Conservation (phyloP, 768 basidiomycete species). For the Saitozyma sp. region DNA sequence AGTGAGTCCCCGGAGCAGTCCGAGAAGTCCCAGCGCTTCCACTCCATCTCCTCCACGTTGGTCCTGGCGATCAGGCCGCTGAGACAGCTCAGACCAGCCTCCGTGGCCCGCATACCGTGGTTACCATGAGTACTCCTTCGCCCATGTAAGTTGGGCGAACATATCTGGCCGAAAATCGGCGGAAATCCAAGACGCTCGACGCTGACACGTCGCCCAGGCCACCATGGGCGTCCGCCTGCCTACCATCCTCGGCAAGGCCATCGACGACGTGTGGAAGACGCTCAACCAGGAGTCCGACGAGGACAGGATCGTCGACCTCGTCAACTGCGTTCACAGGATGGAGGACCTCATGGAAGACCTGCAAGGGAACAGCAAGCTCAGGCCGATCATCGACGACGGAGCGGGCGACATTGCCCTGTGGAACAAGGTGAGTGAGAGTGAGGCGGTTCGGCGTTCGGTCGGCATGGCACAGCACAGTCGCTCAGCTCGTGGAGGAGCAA, state of each 20-base stretch:
- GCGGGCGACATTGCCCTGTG: constrained; percentile 91
- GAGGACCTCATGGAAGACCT: constrained; percentile 83
- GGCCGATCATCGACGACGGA: constrained; percentile 84
- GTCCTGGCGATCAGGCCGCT: neutral
- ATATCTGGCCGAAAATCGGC: no score
- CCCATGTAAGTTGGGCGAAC: constrained; percentile 31
- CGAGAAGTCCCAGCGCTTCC: neutral
- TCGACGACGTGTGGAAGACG: constrained; percentile 84
- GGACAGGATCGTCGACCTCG: constrained; percentile 79
- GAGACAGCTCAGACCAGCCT: constrained; percentile 52
- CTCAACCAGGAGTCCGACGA: constrained; percentile 78
- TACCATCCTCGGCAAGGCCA: constrained; percentile 92
- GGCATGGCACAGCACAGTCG: no score
- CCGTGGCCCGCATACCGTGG: constrained; percentile 56
- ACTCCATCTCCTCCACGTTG: no score
- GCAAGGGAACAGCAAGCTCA: constrained; percentile 73
- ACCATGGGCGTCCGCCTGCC: constrained; percentile 96
- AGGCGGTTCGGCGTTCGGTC: no score
- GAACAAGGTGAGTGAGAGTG: constrained; percentile 65
- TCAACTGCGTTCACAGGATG: constrained; percentile 83
- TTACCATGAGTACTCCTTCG: constrained; percentile 56
- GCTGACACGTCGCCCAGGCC: constrained; percentile 63
- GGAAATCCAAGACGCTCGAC: constrained; percentile 4
- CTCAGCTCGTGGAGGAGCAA: neutral
- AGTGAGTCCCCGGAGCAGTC: constrained; percentile 28